A percentile compares a stretch with the other conserved stretches of the same genome.
Evolutionary conservation across 2,329 filamentous ascomycete genomes (phyloP).

Genomic region (Epichloe typhina): DNA sequence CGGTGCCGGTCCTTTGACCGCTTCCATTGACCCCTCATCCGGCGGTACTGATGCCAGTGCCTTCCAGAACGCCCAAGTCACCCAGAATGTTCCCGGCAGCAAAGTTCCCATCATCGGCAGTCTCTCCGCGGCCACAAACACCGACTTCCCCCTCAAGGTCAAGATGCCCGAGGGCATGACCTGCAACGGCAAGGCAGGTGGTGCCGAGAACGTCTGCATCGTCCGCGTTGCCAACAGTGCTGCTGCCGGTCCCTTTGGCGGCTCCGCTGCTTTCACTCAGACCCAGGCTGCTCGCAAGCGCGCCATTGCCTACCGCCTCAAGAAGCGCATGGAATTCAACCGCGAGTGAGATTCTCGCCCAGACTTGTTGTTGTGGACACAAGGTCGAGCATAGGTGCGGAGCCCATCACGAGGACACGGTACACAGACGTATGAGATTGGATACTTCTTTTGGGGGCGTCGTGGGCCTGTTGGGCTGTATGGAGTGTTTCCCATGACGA

Average conservation of each 20-base stretch:
- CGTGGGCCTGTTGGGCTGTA: neutral
- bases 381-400: neutral
- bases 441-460: neutral
- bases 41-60: constrained; percentile 46
- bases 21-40: constrained; percentile 47
- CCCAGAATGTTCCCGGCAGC: constrained; percentile 44
- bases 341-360: constrained; percentile 1
- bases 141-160: constrained; percentile 51
- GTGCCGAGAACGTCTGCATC: constrained; percentile 50
- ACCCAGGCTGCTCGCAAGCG: constrained; percentile 44
- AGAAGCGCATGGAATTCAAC: constrained; percentile 24
- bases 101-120: constrained; percentile 31
- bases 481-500: neutral
- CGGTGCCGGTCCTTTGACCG: constrained; percentile 49
- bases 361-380: neutral
- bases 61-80: constrained; percentile 46
- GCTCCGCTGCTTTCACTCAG: constrained; percentile 53
- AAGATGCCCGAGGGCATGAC: constrained; percentile 56
- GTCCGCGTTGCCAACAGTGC: constrained; percentile 50
- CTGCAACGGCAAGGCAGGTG: constrained; percentile 45
- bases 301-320: constrained; percentile 39
- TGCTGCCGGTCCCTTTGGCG: constrained; percentile 52
- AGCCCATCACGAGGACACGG: neutral
- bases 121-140: constrained; percentile 44
- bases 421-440: neutral